Evolutionary conservation across 2,329 filamentous ascomycete species (phyloP).

Genomic region (Ceratocystis harringtonii): DNA sequence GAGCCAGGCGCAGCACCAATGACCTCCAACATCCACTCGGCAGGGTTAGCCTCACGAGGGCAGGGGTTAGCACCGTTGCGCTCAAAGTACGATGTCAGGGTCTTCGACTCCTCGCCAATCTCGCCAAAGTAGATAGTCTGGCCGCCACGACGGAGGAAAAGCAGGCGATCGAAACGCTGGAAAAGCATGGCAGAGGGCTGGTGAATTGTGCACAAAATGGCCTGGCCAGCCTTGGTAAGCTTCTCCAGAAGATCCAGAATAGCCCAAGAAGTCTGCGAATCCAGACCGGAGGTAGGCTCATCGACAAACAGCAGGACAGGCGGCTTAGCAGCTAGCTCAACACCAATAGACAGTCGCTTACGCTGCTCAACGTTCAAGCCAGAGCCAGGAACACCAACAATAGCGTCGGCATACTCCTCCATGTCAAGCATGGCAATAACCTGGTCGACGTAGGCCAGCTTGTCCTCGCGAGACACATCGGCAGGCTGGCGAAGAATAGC

Average conservation of each 20-base stretch:
- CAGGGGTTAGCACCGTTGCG: constrained; percentile 51
- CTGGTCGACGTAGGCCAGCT: constrained; percentile 75
- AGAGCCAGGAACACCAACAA: constrained; percentile 81
- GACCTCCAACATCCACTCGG: constrained; percentile 61
- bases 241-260: constrained; percentile 81
- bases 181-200: constrained; percentile 94
- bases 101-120: constrained; percentile 54
- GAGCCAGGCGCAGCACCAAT: constrained; percentile 51
- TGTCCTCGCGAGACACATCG: constrained; percentile 56
- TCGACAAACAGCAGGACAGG: constrained; percentile 82
- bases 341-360: constrained; percentile 77
- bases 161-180: constrained; percentile 71
- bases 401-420: constrained; percentile 75
- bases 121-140: constrained; percentile 70
- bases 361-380: constrained; percentile 60
- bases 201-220: constrained; percentile 93
- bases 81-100: constrained; percentile 61
- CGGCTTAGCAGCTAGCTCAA: constrained; percentile 89
- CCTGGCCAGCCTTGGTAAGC: constrained; percentile 74
- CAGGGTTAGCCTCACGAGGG: constrained; percentile 57
- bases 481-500: constrained; percentile 73
- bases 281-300: constrained; percentile 86
- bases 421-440: constrained; percentile 85
- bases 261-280: constrained; percentile 86
- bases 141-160: constrained; percentile 63